phyloP scores from a whole-genome alignment of 2,329 filamentous ascomycete species.

The Microcyclospora tardicrescens region DNA sequence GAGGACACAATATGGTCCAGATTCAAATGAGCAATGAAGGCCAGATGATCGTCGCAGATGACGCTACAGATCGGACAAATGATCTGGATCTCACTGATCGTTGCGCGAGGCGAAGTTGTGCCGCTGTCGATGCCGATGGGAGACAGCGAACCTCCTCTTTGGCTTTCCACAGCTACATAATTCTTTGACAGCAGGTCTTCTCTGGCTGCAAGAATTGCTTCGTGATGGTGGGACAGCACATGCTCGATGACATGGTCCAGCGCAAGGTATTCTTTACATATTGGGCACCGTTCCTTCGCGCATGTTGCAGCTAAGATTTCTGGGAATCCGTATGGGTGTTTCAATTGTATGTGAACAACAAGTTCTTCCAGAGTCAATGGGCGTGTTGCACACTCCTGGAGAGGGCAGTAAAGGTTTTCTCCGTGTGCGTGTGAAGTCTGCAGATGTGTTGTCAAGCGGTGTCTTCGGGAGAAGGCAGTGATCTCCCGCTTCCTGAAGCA shows the following conservation, averaged over 20 bases:
- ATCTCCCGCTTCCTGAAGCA: no score
- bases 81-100: background rate
- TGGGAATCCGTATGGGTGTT: no score
- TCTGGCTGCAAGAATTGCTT: background rate
- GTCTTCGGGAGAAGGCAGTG: no score
- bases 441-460: no score
- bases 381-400: no score
- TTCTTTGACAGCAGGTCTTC: background rate
- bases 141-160: background rate
- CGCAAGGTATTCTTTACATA: background rate
- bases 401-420: no score
- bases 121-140: no score
- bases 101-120: background rate
- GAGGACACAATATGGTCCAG: background rate
- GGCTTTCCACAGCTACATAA: background rate
- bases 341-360: no score
- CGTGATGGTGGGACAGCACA: background rate
- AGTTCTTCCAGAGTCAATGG: no score
- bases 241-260: background rate
- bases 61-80: background rate
- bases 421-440: no score
- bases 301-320: no score
- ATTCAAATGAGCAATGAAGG: background rate
- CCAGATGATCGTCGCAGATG: background rate
- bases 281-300: background rate